A percentile compares a stretch with the other conserved stretches of the same genome.
These are phyloP conservation scores for Brassica hybrid DNA, from an alignment of 441 rosid genomes.

Conservation along the genomic window DNA sequence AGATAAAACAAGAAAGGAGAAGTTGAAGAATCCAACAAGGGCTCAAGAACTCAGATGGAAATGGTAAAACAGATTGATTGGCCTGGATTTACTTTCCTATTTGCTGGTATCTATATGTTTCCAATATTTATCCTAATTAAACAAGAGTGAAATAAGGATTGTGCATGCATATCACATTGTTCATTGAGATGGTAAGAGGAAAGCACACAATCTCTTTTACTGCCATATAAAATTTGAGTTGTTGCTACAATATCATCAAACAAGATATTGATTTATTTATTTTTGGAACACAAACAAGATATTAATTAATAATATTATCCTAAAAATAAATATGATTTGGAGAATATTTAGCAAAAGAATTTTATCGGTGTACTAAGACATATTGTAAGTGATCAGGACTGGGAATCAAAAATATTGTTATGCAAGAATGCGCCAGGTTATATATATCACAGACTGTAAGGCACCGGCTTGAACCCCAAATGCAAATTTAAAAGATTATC, in stretches of 20 bases:
- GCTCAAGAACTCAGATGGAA: conserved; percentile 54
- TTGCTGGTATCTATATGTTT: conserved; percentile 28
- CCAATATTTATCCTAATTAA: conserved; percentile 1
- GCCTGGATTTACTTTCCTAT: conserved; percentile 3
- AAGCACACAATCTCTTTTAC: conserved; percentile 21
- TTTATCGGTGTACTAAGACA: conserved; percentile 15
- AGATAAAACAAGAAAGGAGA: conserved; percentile 45
- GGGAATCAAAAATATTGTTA: conserved; percentile 13
- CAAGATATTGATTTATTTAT: too few relatives aligned
- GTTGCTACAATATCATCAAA: conserved; percentile 18
- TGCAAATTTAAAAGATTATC: not conserved
- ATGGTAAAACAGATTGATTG: conserved; percentile 36
- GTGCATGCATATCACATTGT: not conserved
- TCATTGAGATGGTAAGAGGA: conserved; percentile 16
- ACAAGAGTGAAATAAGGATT: conserved; percentile 13
- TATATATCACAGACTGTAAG: conserved; percentile 45
- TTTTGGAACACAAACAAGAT: conserved; percentile 35
- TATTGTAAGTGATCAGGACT: not conserved
- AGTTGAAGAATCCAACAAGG: conserved; percentile 33
- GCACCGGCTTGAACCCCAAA: conserved; percentile 35
- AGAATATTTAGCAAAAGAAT: conserved; percentile 12
- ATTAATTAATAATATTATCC: too few relatives aligned
- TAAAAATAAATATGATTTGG: not conserved
- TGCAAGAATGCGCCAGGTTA: conserved; percentile 29
- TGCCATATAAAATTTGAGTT: conserved; percentile 15